A percentile compares a stretch with the other conserved stretches of the same genome.
Evolutionary conservation across 257 asterid genomes (phyloP).

Genomic region (Rhazya stricta): DNA sequence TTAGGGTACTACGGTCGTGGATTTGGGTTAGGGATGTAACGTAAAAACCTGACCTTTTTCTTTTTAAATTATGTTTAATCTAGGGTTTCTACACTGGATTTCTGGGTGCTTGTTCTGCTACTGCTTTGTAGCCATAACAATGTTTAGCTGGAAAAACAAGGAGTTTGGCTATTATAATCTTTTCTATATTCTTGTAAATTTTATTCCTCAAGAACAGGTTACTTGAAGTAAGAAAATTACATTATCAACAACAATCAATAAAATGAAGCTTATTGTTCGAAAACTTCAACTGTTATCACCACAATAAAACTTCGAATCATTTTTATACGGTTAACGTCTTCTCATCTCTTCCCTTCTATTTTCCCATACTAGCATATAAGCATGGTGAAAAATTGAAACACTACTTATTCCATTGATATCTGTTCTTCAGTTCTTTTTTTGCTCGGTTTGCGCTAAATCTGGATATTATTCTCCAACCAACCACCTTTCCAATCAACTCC

Average conservation of each 20-base stretch:
- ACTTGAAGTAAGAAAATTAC: no score
- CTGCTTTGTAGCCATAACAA: neutral
- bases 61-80: neutral
- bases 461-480: neutral
- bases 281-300: no score
- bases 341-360: no score
- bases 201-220: no score
- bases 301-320: no score
- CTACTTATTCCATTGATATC: no score
- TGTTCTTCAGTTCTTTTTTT: neutral
- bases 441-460: neutral
- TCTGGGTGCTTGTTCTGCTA: neutral
- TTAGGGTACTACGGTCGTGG: neutral
- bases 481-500: neutral
- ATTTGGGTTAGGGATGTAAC: neutral
- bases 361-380: no score
- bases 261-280: no score
- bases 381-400: no score
- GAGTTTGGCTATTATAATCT: neutral
- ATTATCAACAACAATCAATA: no score
- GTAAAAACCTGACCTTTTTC: neutral
- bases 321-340: no score
- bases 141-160: neutral
- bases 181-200: neutral
- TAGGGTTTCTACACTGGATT: neutral